Conservation (phyloP, 306 rosid species). For the Argentina anserina region DNA sequence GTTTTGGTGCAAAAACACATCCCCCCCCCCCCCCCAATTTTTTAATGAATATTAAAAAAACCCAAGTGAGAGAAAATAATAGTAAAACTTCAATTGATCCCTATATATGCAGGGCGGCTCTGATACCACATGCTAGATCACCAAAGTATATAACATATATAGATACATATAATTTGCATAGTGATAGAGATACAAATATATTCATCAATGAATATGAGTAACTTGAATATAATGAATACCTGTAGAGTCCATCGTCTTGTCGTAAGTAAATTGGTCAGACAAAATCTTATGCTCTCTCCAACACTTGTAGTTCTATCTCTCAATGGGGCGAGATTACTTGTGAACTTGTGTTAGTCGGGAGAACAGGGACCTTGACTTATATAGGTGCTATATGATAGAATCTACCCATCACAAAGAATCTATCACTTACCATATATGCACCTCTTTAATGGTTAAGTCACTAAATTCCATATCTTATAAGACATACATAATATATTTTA, state of each 20-base stretch:
- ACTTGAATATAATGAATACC: too few relatives aligned
- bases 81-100: background rate
- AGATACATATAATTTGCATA: background rate
- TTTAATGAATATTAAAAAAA: background rate
- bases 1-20: too few relatives aligned
- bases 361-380: too few relatives aligned
- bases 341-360: too few relatives aligned
- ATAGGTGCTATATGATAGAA: too few relatives aligned
- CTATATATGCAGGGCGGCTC: background rate
- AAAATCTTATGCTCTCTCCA: background rate
- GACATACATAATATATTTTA: too few relatives aligned
- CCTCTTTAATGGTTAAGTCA: background rate
- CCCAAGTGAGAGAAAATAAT: background rate
- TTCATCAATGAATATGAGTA: too few relatives aligned
- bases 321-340: background rate
- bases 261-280: background rate
- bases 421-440: background rate
- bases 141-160: too few relatives aligned
- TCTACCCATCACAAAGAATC: too few relatives aligned
- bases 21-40: too few relatives aligned
- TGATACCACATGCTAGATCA: background rate
- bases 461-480: too few relatives aligned
- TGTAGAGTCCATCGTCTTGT: background rate
- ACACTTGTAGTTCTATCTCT: background rate
- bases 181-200: background rate